These are phyloP conservation scores for Mrakia blollopis DNA, from an alignment of 768 basidiomycete genomes.

Conservation along the genomic window DNA sequence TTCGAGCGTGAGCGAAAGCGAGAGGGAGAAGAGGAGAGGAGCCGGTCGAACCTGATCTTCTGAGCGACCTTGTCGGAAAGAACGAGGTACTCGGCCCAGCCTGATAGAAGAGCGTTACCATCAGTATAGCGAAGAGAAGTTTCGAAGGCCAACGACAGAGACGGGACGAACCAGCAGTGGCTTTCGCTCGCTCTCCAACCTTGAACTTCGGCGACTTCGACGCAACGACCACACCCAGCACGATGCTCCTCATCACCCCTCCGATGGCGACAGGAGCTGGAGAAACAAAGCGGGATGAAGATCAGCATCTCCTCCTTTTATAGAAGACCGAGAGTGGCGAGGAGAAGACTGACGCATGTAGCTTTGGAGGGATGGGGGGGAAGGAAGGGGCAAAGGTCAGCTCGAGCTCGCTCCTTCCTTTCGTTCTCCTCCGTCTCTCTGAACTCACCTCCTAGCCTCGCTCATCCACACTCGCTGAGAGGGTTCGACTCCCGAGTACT, in stretches of 20 bases:
- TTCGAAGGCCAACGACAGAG: neutral
- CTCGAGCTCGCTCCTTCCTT: slow-evolving; percentile 10
- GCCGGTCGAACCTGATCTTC: slow-evolving; percentile 52
- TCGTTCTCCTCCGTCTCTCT: neutral
- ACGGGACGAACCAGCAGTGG: slow-evolving; percentile 54
- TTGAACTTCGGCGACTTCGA: slow-evolving; percentile 52
- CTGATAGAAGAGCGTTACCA: slow-evolving; percentile 46
- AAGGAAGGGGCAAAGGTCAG: neutral
- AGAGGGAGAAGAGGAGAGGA: neutral
- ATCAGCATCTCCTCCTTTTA: slow-evolving; percentile 3
- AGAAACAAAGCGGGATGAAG: slow-evolving; percentile 26
- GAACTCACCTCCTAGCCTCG: slow-evolving; percentile 50
- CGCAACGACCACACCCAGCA: slow-evolving; percentile 65
- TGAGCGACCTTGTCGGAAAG: slow-evolving; percentile 53
- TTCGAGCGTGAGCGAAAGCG: neutral
- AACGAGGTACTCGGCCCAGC: slow-evolving; percentile 72
- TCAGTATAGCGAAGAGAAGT: neutral
- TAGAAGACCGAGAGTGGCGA: neutral
- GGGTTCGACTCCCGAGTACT: slow-evolving; percentile 77
- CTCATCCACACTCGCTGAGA: slow-evolving; percentile 78
- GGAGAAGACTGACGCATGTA: slow-evolving; percentile 63
- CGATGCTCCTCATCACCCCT: slow-evolving; percentile 67
- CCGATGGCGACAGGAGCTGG: slow-evolving; percentile 54
- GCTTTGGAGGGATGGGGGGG: slow-evolving; percentile 41
- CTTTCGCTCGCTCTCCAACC: slow-evolving; percentile 66